These are phyloP conservation scores for Aspergillus heteromorphus DNA, from an alignment of 495 filamentous ascomycete species.

Conservation along the genomic window DNA sequence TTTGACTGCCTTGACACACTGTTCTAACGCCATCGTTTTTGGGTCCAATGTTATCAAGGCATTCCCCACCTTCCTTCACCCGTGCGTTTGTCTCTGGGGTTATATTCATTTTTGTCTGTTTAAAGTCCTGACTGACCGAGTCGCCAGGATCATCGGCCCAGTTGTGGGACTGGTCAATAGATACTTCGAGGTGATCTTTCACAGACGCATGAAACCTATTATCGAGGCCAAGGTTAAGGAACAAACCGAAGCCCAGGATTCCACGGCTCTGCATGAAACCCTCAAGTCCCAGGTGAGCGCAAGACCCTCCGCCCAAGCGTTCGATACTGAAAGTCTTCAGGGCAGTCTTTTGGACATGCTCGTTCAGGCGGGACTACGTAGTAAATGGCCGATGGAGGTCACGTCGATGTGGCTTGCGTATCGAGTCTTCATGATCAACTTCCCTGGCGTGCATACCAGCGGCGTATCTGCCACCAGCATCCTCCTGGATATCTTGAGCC, in stretches of 20 bases:
- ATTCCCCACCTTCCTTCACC: constrained; percentile 7
- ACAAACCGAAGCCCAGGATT: constrained; percentile 1
- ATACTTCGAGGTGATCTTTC: constrained; percentile 7
- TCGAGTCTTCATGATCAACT: constrained; percentile 13
- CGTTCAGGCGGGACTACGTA: constrained; percentile 7
- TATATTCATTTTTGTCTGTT: not conserved
- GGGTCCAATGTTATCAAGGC: constrained; percentile 11
- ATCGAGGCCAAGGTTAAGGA: constrained; percentile 5
- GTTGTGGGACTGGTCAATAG: constrained; percentile 9
- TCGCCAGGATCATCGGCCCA: constrained; percentile 4
- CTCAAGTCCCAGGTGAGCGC: constrained; percentile 1
- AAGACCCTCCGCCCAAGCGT: not conserved
- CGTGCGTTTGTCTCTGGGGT: not conserved
- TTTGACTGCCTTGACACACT: constrained; percentile 8
- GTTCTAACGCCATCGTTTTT: constrained; percentile 9
- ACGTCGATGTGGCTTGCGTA: constrained; percentile 10
- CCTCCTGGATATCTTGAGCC: constrained; percentile 10
- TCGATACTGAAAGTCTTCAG: not conserved
- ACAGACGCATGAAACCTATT: constrained; percentile 9
- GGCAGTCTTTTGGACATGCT: constrained; percentile 8
- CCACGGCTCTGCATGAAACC: not conserved
- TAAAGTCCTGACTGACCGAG: not conserved
- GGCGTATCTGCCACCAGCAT: constrained; percentile 10
- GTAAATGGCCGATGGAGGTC: constrained; percentile 10
- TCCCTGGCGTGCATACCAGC: constrained; percentile 10